A percentile compares a stretch with the other conserved stretches of the same genome.
These are phyloP conservation scores for Anethum foeniculum DNA, from an alignment of 140 eudicot species.

Conservation along the genomic window DNA sequence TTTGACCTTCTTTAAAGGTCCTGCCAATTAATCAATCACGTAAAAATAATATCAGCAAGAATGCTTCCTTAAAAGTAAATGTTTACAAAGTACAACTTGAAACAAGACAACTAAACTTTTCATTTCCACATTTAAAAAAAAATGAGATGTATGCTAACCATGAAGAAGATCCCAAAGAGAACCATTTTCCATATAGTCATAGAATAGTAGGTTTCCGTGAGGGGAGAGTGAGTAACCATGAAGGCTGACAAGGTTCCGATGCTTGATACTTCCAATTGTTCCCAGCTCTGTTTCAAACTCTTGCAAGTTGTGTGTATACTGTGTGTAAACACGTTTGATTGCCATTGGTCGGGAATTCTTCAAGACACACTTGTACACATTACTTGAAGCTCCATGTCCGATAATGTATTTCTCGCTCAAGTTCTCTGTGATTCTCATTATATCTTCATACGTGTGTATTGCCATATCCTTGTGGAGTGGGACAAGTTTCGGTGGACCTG, in stretches of 20 bases:
- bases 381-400: conserved; percentile 92
- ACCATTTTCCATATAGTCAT: conserved; percentile 93
- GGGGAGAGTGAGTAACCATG: conserved; percentile 84
- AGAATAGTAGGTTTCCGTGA: conserved; percentile 67
- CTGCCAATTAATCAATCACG: conserved; percentile 25
- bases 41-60: not conserved
- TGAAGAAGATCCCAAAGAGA: conserved; percentile 98
- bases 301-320: conserved; percentile 46
- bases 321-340: conserved; percentile 74
- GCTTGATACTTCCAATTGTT: conserved; percentile 80
- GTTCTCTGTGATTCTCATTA: conserved; percentile 71
- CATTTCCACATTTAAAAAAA: not conserved
- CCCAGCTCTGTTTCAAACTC: conserved; percentile 79
- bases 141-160: conserved; percentile 32
- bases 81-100: not conserved
- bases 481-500: conserved; percentile 74
- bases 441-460: conserved; percentile 73
- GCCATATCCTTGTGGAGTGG: conserved; percentile 87
- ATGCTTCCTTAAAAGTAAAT: not conserved
- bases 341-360: conserved; percentile 88
- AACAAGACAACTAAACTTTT: not conserved
- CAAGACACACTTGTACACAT: conserved; percentile 64
- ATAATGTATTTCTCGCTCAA: conserved; percentile 65
- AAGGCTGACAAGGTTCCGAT: conserved; percentile 77
- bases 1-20: conserved; percentile 71